Evolutionary conservation across 1,284 basidiomycete species (phyloP).

Genomic region (Cryptococcus hybrid): DNA sequence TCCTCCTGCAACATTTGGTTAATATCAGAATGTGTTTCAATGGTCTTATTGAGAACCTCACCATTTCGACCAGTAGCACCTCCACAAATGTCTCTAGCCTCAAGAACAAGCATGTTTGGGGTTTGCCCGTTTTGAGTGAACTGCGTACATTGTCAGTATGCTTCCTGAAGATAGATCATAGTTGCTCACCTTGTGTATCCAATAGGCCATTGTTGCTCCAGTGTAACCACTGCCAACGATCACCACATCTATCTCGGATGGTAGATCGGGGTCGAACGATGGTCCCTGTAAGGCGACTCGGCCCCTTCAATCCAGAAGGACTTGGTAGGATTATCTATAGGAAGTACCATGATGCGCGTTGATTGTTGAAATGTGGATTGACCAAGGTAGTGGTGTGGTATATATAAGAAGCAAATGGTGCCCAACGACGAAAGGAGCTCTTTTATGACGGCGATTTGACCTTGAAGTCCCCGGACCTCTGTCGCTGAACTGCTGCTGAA

Average conservation of each 20-base stretch:
- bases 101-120: conserved; percentile 15
- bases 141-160: not conserved
- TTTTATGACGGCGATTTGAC: not conserved
- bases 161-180: not conserved
- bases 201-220: conserved; percentile 15
- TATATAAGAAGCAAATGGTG: too few relatives aligned
- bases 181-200: conserved; percentile 7
- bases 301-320: conserved; percentile 23
- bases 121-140: conserved; percentile 2
- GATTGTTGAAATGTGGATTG: too few relatives aligned
- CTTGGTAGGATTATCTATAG: conserved; percentile 12
- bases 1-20: too few relatives aligned
- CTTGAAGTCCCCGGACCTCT: too few relatives aligned
- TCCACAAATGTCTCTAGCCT: conserved; percentile 17
- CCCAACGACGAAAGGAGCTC: too few relatives aligned
- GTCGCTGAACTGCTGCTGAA: too few relatives aligned
- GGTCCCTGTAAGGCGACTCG: conserved; percentile 9
- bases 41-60: not conserved
- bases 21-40: too few relatives aligned
- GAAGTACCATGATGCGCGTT: conserved; percentile 9
- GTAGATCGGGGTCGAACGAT: conserved; percentile 18
- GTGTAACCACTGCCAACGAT: conserved; percentile 32
- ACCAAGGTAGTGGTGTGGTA: too few relatives aligned
- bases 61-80: conserved; percentile 21
- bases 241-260: conserved; percentile 21